Conservation (phyloP, 345 rosid species). For the Ceriops tagal region DNA sequence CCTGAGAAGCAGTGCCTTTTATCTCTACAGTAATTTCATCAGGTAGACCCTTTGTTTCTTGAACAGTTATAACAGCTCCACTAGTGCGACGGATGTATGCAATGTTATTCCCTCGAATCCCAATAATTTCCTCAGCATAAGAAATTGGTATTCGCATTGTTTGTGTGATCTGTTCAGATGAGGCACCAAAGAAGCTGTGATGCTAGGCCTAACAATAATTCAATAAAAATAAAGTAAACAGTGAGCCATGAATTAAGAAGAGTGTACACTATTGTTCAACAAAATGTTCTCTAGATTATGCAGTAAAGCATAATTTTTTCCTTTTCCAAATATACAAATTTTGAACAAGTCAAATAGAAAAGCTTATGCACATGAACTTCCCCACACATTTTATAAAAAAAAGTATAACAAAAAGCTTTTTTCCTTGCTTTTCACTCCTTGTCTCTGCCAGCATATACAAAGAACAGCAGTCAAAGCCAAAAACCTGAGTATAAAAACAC, state of each 20-base stretch:
- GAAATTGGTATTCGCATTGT: conserved; percentile 81
- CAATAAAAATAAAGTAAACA: neutral
- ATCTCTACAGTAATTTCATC: conserved; percentile 79
- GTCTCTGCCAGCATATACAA: no score
- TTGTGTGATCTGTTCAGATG: conserved; percentile 50
- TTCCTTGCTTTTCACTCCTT: no score
- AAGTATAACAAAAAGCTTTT: no score
- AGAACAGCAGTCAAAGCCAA: no score
- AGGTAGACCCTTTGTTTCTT: conserved; percentile 60
- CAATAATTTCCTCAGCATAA: conserved; percentile 79
- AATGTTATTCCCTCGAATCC: conserved; percentile 69
- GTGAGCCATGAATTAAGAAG: neutral
- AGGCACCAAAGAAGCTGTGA: neutral
- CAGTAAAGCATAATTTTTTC: neutral
- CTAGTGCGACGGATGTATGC: conserved; percentile 68
- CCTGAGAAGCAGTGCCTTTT: conserved; percentile 72
- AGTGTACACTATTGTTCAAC: neutral
- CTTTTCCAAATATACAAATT: neutral
- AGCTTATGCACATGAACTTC: neutral
- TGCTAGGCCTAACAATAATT: neutral
- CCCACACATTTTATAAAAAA: neutral
- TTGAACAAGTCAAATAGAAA: neutral
- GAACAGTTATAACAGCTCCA: conserved; percentile 64
- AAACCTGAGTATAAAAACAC: no score
- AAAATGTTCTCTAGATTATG: neutral